Conservation (phyloP, 2,329 filamentous ascomycete species). For the Amauroascus verrucosus region DNA sequence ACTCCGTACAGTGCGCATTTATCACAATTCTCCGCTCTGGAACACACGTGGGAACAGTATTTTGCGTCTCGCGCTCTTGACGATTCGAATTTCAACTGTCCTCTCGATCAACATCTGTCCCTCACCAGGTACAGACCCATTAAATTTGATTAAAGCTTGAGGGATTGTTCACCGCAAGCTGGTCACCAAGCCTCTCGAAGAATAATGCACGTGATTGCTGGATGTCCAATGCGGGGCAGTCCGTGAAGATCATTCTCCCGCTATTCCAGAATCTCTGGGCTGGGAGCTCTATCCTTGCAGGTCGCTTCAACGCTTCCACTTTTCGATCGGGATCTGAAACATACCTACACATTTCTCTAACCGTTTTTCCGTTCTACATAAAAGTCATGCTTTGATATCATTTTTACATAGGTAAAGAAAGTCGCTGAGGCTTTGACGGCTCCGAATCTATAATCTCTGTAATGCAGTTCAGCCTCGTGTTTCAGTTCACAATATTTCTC, state of each 20-base stretch:
- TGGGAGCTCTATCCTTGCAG: constrained; percentile 2
- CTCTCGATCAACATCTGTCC: background rate
- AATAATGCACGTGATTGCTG: background rate
- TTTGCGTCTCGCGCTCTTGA: background rate
- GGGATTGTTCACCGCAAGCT: background rate
- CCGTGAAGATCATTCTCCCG: constrained; percentile 12
- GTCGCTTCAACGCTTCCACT: background rate
- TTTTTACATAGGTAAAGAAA: background rate
- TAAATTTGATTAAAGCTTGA: background rate
- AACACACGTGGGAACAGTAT: constrained; percentile 10
- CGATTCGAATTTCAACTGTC: background rate
- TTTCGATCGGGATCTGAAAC: constrained; percentile 5
- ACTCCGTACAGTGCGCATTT: background rate
- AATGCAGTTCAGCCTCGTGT: background rate
- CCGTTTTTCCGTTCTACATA: background rate
- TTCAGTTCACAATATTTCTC: background rate
- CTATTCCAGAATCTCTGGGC: constrained; percentile 13
- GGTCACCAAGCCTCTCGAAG: background rate
- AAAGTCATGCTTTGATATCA: background rate
- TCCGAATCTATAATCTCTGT: background rate
- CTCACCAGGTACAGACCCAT: background rate
- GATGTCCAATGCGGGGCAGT: constrained; percentile 1
- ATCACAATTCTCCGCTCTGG: constrained; percentile 1
- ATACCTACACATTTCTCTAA: background rate
- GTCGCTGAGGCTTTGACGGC: background rate